phyloP scores from a whole-genome alignment of 2,329 filamentous ascomycete genomes.

The Fusarium pseudocircinatum region DNA sequence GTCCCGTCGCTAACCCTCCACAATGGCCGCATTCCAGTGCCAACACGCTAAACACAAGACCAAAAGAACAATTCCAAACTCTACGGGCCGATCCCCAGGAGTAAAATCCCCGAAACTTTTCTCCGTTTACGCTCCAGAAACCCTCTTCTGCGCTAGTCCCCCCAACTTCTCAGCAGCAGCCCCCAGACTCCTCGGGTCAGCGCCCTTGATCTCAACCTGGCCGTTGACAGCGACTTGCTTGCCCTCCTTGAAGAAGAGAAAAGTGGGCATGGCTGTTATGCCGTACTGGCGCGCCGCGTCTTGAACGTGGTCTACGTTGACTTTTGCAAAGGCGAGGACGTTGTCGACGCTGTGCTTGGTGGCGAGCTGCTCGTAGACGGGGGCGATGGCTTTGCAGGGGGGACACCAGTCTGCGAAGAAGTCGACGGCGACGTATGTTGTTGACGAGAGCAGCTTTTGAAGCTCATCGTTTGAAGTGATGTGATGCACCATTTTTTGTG shows the following conservation, averaged over 20 bases:
- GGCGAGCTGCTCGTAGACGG: constrained; percentile 52
- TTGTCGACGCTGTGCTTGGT: constrained; percentile 50
- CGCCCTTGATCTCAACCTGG: constrained; percentile 48
- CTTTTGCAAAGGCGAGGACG: constrained; percentile 80
- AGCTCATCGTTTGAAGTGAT: constrained; percentile 48
- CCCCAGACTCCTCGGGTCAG: constrained; percentile 44
- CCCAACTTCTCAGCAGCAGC: constrained; percentile 52
- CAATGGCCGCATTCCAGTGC: background rate
- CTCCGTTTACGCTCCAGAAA: background rate
- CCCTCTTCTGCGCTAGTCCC: constrained; percentile 48
- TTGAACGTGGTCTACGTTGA: constrained; percentile 87
- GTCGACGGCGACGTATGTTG: constrained; percentile 57
- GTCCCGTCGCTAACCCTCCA: background rate
- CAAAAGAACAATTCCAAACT: background rate
- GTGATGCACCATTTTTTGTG: constrained; percentile 39
- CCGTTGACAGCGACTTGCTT: constrained; percentile 45
- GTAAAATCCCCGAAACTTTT: background rate
- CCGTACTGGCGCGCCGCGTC: constrained; percentile 79
- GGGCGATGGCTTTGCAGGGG: constrained; percentile 60
- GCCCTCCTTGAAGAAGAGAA: constrained; percentile 81
- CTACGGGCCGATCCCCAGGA: background rate
- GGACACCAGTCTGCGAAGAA: constrained; percentile 63
- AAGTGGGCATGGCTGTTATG: constrained; percentile 93
- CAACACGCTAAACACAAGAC: background rate
- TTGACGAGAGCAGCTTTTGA: constrained; percentile 50